Percentiles rank a stretch among this genome's conserved stretches.
Evolutionary conservation across 1,284 basidiomycete species (phyloP).

Genomic region (Peniophora sp.): DNA sequence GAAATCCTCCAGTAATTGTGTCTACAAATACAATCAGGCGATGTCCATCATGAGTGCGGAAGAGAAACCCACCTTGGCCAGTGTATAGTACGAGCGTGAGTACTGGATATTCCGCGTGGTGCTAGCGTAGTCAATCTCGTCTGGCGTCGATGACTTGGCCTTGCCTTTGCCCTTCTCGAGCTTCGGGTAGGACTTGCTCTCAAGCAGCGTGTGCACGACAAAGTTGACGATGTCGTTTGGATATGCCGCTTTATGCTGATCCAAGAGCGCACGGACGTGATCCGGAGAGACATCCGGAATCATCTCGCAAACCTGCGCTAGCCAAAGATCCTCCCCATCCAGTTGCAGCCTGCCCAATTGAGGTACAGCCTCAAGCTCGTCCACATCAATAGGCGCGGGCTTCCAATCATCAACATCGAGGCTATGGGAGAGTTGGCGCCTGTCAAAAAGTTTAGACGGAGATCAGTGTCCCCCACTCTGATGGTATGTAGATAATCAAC

Average conservation of each 20-base stretch:
- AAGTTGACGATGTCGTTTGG: constrained; percentile 36
- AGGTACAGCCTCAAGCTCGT: background rate
- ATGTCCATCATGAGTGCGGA: background rate
- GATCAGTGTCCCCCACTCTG: background rate
- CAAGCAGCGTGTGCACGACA: constrained; percentile 53
- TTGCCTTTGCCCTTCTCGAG: constrained; percentile 36
- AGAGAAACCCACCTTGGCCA: constrained; percentile 36
- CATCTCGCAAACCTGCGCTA: constrained; percentile 54
- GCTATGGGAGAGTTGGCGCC: background rate
- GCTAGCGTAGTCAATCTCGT: constrained; percentile 39
- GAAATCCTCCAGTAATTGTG: constrained; percentile 48
- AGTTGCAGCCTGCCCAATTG: background rate
- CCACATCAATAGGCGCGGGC: background rate
- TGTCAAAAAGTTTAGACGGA: background rate
- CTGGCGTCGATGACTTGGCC: constrained; percentile 32
- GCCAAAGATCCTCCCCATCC: constrained; percentile 14
- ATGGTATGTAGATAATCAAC: too few species aligned
- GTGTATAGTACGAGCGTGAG: constrained; percentile 28
- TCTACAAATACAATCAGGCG: constrained; percentile 22
- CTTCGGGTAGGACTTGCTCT: constrained; percentile 55
- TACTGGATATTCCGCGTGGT: too few species aligned
- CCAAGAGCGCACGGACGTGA: constrained; percentile 39
- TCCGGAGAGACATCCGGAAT: constrained; percentile 57
- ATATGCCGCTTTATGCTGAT: constrained; percentile 23
- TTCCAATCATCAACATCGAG: background rate